Evolutionary conservation across 345 rosid genomes (phyloP).

Genomic region (Murraya paniculata): DNA sequence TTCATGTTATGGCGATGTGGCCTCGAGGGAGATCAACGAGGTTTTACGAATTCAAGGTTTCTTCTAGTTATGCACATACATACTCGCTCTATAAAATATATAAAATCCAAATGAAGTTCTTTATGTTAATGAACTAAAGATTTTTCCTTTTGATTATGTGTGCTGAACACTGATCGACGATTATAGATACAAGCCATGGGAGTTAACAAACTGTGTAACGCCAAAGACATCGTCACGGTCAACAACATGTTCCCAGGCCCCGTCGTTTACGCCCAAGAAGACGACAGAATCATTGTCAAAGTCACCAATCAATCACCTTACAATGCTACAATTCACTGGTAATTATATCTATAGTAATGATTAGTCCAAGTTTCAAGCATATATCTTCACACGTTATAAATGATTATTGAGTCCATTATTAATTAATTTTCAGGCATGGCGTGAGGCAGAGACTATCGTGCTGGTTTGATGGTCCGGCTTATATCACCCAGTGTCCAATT

Average conservation of each 20-base stretch:
- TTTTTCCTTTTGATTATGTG: neutral
- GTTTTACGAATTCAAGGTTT: conserved; percentile 76
- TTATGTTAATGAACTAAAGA: neutral
- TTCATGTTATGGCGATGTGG: conserved; percentile 35
- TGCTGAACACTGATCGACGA: neutral
- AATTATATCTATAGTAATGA: neutral
- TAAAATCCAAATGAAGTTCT: too few species aligned
- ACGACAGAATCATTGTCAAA: conserved; percentile 57
- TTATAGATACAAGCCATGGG: conserved; percentile 55
- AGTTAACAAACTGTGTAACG: conserved; percentile 60
- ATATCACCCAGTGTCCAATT: conserved; percentile 87
- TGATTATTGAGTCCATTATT: neutral
- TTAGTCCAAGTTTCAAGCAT: too few species aligned
- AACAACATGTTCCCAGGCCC: conserved; percentile 82
- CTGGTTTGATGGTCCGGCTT: conserved; percentile 91
- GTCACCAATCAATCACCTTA: conserved; percentile 71
- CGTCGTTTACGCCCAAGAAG: conserved; percentile 67
- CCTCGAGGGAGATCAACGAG: conserved; percentile 48
- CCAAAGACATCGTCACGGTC: conserved; percentile 59
- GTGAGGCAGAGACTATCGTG: conserved; percentile 74
- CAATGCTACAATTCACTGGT: conserved; percentile 87
- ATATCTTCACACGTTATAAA: too few species aligned
- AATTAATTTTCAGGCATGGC: conserved; percentile 59
- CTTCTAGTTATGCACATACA: neutral
- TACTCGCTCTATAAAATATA: neutral